These are phyloP conservation scores for Colletotrichum sp. DNA, from an alignment of 2,329 filamentous ascomycete species.

Conservation along the genomic window DNA sequence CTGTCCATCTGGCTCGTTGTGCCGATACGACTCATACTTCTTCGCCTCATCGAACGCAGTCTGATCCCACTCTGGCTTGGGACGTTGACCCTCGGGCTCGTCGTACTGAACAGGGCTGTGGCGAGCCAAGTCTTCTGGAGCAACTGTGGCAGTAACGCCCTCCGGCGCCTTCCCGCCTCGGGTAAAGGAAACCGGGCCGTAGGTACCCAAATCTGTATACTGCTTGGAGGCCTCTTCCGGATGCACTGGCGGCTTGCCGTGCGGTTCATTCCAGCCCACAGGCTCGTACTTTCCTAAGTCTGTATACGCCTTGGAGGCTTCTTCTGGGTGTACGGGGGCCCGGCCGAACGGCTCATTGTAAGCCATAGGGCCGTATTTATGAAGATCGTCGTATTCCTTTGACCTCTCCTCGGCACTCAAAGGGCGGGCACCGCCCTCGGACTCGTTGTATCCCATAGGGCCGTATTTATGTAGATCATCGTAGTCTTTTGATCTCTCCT, in stretches of 20 bases:
- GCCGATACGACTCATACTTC: constrained; percentile 40
- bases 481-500: constrained; percentile 46
- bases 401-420: constrained; percentile 34
- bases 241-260: constrained; percentile 19
- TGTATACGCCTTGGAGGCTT: constrained; percentile 12
- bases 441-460: constrained; percentile 36
- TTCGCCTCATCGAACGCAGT: constrained; percentile 39
- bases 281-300: constrained; percentile 23
- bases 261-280: constrained; percentile 26
- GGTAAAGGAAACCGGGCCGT: constrained; percentile 27
- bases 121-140: constrained; percentile 10
- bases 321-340: constrained; percentile 5
- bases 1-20: constrained; percentile 39
- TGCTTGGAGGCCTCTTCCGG: constrained; percentile 41
- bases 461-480: constrained; percentile 39
- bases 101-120: constrained; percentile 12
- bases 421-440: too few relatives aligned
- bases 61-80: constrained; percentile 39
- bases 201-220: constrained; percentile 40
- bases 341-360: constrained; percentile 26
- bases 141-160: neutral
- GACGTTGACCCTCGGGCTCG: constrained; percentile 25
- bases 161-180: constrained; percentile 23
- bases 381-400: constrained; percentile 44
- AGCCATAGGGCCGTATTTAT: constrained; percentile 35